These are phyloP conservation scores for Colletotrichum incanum DNA, from an alignment of 2,329 filamentous ascomycete species.

Conservation along the genomic window DNA sequence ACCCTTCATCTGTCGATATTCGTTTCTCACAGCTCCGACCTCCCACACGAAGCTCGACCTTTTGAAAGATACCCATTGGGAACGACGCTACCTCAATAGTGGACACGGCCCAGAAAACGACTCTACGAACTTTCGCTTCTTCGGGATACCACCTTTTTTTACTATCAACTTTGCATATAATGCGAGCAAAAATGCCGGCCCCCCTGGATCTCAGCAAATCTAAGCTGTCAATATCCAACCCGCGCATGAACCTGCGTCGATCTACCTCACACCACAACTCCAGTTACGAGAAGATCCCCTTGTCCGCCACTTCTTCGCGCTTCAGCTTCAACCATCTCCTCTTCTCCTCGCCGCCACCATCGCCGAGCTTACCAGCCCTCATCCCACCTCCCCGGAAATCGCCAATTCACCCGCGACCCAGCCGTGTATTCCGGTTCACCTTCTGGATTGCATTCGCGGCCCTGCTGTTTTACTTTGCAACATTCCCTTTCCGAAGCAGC, in stretches of 20 bases:
- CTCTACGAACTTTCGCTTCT: conserved; percentile 37
- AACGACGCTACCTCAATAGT: conserved; percentile 18
- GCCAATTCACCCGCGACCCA: conserved; percentile 69
- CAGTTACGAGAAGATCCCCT: conserved; percentile 64
- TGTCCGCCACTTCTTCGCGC: conserved; percentile 74
- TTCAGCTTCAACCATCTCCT: conserved; percentile 79
- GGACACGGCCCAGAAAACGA: conserved; percentile 31
- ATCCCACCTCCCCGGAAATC: conserved; percentile 77
- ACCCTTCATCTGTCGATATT: conserved; percentile 13
- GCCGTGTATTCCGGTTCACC: conserved; percentile 70
- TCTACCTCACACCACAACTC: conserved; percentile 67
- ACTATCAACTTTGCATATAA: conserved; percentile 32
- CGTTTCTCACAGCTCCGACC: conserved; percentile 35
- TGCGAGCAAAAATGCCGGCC: conserved; percentile 58
- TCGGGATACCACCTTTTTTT: conserved; percentile 28
- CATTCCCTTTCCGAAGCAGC: conserved; percentile 51
- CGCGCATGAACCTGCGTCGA: conserved; percentile 72
- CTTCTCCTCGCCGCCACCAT: conserved; percentile 78
- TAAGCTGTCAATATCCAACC: conserved; percentile 68
- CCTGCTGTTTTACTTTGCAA: conserved; percentile 66
- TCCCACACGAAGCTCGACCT: conserved; percentile 2
- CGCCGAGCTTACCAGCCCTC: conserved; percentile 78
- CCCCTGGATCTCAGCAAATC: conserved; percentile 61
- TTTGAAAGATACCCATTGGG: conserved; percentile 40
- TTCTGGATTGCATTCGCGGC: conserved; percentile 68